phyloP scores from a whole-genome alignment of 768 basidiomycete species.

The Tricholoma terreum region DNA sequence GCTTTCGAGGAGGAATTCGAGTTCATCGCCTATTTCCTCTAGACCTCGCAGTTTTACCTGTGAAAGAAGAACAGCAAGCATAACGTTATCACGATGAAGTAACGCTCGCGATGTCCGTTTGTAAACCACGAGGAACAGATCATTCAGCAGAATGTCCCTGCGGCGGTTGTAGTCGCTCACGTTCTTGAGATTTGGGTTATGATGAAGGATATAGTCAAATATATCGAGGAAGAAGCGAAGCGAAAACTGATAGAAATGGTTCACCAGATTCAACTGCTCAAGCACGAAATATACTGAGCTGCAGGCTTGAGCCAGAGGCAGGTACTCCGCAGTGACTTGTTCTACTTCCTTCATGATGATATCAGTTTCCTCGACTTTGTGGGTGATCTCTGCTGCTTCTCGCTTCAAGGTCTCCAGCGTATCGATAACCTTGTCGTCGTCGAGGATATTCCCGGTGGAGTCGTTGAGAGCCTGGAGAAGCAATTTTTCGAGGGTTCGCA shows the following conservation, averaged over 20 bases:
- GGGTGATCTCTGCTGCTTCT: conserved; percentile 94
- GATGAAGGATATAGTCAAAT: conserved; percentile 90
- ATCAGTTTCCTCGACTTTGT: conserved; percentile 96
- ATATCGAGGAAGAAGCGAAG: conserved; percentile 97
- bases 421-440: conserved; percentile 97
- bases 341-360: conserved; percentile 95
- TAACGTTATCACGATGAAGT: conserved; percentile 84
- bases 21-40: conserved; percentile 78
- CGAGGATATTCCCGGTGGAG: conserved; percentile 93
- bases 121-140: conserved; percentile 87
- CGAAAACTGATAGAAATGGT: conserved; percentile 99
- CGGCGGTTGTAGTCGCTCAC: conserved; percentile 72
- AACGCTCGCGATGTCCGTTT: conserved; percentile 87
- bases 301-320: conserved; percentile 93
- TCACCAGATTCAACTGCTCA: conserved; percentile 89
- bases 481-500: conserved; percentile 89
- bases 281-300: conserved; percentile 96
- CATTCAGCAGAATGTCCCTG: conserved; percentile 76
- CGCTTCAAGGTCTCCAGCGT: conserved; percentile 94
- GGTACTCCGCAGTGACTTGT: conserved; percentile 90
- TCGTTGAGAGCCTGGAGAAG: conserved; percentile 95
- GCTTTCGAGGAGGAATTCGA: conserved; percentile 91
- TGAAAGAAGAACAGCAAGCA: conserved; percentile 86
- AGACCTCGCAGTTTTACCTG: conserved; percentile 82
- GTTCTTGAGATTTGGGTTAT: conserved; percentile 85